A percentile compares a stretch with the other conserved stretches of the same genome.
These are phyloP conservation scores for Eremomyces bilateralis DNA, from an alignment of 495 filamentous ascomycete species.

Conservation along the genomic window DNA sequence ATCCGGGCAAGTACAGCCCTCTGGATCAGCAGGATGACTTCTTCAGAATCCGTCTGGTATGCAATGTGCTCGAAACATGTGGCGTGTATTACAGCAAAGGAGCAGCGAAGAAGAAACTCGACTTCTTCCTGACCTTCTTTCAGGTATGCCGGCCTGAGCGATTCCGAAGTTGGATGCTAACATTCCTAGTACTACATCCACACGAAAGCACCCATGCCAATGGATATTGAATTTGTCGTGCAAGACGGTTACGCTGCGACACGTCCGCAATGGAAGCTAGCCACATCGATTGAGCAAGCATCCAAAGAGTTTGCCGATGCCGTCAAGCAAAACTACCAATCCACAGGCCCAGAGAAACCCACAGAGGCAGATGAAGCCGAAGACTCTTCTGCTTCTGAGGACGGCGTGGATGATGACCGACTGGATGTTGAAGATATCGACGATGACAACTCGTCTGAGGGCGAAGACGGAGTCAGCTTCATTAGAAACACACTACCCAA, in stretches of 20 bases:
- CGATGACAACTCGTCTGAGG: constrained; percentile 34
- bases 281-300: constrained; percentile 61
- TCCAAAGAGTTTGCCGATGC: constrained; percentile 67
- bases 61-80: constrained; percentile 81
- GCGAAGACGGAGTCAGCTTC: constrained; percentile 31
- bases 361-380: constrained; percentile 32
- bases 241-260: constrained; percentile 75
- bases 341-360: constrained; percentile 32
- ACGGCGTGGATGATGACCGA: constrained; percentile 21
- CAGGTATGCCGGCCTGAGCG: too few relatives aligned
- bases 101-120: constrained; percentile 83
- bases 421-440: constrained; percentile 29
- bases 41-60: constrained; percentile 79
- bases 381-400: constrained; percentile 21
- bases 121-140: constrained; percentile 95
- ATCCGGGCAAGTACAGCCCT: constrained; percentile 46
- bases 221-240: constrained; percentile 94
- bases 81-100: constrained; percentile 92
- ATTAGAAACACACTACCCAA: not conserved
- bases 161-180: too few relatives aligned
- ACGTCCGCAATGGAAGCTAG: constrained; percentile 80
- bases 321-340: constrained; percentile 71
- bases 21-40: constrained; percentile 87
- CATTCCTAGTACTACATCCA: constrained; percentile 87
- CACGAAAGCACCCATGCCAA: constrained; percentile 79